These are phyloP conservation scores for Alectoria sarmentosa DNA, from an alignment of 495 filamentous ascomycete genomes.

Conservation along the genomic window DNA sequence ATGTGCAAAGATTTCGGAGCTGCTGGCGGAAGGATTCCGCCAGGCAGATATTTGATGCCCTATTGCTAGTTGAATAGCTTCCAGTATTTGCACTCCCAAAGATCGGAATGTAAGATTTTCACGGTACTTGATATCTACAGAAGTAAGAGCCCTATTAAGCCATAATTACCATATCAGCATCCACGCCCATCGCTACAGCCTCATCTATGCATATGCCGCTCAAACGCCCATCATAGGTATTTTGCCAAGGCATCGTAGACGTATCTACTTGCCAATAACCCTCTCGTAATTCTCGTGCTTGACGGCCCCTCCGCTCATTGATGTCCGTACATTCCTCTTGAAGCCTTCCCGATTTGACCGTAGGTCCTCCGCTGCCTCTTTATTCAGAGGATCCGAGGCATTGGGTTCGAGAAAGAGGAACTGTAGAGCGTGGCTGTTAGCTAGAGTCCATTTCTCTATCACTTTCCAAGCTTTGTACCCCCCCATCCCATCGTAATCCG, in stretches of 20 bases:
- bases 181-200: background rate
- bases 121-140: background rate
- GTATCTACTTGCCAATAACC: constrained; percentile 47
- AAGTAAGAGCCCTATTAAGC: background rate
- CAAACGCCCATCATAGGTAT: constrained; percentile 12
- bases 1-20: background rate
- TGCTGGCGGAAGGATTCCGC: background rate
- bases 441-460: background rate
- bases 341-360: constrained; percentile 76
- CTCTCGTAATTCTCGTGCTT: constrained; percentile 65
- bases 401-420: constrained; percentile 98
- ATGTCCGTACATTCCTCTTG: constrained; percentile 76
- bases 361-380: constrained; percentile 93
- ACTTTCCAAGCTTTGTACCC: background rate
- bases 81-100: too few species aligned
- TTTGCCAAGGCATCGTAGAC: background rate
- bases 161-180: background rate
- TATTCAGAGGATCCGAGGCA: constrained; percentile 92
- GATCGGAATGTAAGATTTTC: background rate
- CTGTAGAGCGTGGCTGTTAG: constrained; percentile 36
- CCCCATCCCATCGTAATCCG: background rate
- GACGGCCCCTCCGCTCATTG: constrained; percentile 79
- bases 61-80: too few species aligned
- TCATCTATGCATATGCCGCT: constrained; percentile 22
- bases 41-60: background rate